Conservation (phyloP, 2,329 filamentous ascomycete species). For the Didymella segeticola region DNA sequence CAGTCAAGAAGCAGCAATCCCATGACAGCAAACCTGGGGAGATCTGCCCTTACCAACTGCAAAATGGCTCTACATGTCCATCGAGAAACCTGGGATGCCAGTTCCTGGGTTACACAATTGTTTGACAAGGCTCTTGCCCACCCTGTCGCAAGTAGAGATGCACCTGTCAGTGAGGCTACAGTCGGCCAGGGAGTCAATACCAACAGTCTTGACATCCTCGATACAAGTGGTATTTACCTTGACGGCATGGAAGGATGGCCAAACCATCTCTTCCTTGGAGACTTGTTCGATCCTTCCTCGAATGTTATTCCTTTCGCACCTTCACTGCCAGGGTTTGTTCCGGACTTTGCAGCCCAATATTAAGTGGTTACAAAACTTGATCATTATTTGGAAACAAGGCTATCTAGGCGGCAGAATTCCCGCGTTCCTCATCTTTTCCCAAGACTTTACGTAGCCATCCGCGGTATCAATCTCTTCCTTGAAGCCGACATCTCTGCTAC, state of each 20-base stretch:
- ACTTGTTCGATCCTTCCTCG: constrained; percentile 1
- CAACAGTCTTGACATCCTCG: not conserved
- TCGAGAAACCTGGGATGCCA: constrained; percentile 12
- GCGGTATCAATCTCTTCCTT: constrained; percentile 50
- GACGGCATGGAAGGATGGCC: constrained; percentile 13
- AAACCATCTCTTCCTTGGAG: constrained; percentile 4
- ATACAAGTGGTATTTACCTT: not conserved
- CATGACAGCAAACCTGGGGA: constrained; percentile 6
- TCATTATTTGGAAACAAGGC: not conserved
- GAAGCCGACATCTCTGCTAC: constrained; percentile 52
- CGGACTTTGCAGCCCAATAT: not conserved
- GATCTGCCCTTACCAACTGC: constrained; percentile 9
- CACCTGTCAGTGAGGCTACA: not conserved
- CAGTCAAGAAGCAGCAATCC: constrained; percentile 1
- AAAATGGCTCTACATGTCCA: constrained; percentile 11
- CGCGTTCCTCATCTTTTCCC: constrained; percentile 54
- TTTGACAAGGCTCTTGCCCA: constrained; percentile 9
- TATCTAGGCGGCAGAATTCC: constrained; percentile 33
- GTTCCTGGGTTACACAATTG: constrained; percentile 6
- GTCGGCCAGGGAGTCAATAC: not conserved
- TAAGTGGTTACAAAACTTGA: not conserved
- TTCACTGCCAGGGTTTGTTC: not conserved
- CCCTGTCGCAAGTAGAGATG: not conserved
- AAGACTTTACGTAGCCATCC: constrained; percentile 51
- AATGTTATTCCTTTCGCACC: not conserved